These are phyloP conservation scores for Pichia kudriavzevii DNA, from an alignment of 1,139 yeast genomes.

Conservation along the genomic window DNA sequence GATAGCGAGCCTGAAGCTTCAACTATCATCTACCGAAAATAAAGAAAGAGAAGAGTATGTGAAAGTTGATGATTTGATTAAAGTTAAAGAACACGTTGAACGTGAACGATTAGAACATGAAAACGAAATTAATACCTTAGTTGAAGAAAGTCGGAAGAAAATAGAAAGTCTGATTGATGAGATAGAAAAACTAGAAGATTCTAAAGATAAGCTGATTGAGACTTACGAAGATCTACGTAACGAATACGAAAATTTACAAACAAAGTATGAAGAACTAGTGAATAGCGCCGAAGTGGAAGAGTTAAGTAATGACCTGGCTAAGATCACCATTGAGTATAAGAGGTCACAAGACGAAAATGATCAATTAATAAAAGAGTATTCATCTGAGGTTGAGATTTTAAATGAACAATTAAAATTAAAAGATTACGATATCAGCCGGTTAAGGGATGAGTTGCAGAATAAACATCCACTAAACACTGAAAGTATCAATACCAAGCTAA, in stretches of 20 bases:
- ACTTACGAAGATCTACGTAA: conserved; percentile 16
- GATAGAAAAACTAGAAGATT: conserved; percentile 16
- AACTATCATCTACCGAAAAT: neutral
- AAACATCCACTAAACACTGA: conserved; percentile 8
- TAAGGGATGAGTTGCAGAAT: conserved; percentile 7
- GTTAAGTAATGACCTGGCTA: conserved; percentile 20
- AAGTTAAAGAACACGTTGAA: conserved; percentile 9
- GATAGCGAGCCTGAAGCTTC: conserved; percentile 4
- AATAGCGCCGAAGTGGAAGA: conserved; percentile 10
- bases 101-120: conserved; percentile 7
- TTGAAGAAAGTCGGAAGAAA: neutral
- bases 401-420: conserved; percentile 15
- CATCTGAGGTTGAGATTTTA: conserved; percentile 12
- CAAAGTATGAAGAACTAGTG: conserved; percentile 3
- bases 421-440: conserved; percentile 16
- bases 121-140: conserved; percentile 4
- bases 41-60: conserved; percentile 1
- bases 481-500: conserved; percentile 22
- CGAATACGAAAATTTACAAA: conserved; percentile 8
- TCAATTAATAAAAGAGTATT: conserved; percentile 3
- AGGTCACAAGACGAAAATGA: conserved; percentile 17
- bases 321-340: conserved; percentile 20
- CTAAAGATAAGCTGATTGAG: conserved; percentile 21
- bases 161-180: conserved; percentile 18
- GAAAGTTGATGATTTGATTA: conserved; percentile 10